These are phyloP conservation scores for Eimeria acervulina DNA, from an alignment of 169 alveolate species.

Conservation along the genomic window DNA sequence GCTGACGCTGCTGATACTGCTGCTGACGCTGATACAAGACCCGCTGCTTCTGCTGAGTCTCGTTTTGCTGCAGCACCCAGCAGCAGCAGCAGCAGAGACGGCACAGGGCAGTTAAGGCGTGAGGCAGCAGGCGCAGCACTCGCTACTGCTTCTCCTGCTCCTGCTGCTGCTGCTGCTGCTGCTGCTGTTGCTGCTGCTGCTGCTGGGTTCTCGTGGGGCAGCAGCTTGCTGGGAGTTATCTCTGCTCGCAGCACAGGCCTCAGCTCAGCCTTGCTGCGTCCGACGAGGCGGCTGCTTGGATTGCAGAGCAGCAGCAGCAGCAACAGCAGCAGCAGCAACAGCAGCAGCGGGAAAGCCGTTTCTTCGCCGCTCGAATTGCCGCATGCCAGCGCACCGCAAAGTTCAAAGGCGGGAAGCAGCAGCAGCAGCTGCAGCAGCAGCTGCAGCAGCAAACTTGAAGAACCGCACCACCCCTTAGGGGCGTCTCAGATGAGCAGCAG, in stretches of 20 bases:
- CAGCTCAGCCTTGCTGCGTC: slow-evolving; percentile 6
- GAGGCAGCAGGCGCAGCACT: background rate
- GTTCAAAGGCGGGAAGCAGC: background rate
- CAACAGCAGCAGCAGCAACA: slow-evolving; percentile 4
- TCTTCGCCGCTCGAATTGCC: background rate
- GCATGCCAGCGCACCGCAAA: too few species aligned
- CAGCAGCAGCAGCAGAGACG: slow-evolving; percentile 20
- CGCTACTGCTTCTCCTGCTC: too few species aligned
- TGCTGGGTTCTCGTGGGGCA: background rate
- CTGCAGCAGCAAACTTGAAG: too few species aligned
- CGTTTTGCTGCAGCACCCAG: background rate
- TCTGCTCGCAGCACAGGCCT: background rate
- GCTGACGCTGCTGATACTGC: slow-evolving; percentile 63
- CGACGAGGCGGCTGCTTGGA: background rate
- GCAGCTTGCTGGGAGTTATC: background rate
- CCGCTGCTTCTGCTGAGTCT: slow-evolving; percentile 10
- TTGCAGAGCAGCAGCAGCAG: slow-evolving; percentile 40
- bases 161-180: too few species aligned
- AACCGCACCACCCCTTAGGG: too few species aligned
- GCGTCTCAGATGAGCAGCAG: too few species aligned
- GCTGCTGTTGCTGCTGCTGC: too few species aligned
- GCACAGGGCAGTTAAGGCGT: background rate
- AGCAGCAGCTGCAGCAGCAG: background rate
- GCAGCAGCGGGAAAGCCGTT: background rate
- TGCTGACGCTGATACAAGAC: background rate